Evolutionary conservation across 2,329 filamentous ascomycete species (phyloP), one percentile per base, ranked within the genome.

Genomic region (Trichoderma harzianum): DNA sequence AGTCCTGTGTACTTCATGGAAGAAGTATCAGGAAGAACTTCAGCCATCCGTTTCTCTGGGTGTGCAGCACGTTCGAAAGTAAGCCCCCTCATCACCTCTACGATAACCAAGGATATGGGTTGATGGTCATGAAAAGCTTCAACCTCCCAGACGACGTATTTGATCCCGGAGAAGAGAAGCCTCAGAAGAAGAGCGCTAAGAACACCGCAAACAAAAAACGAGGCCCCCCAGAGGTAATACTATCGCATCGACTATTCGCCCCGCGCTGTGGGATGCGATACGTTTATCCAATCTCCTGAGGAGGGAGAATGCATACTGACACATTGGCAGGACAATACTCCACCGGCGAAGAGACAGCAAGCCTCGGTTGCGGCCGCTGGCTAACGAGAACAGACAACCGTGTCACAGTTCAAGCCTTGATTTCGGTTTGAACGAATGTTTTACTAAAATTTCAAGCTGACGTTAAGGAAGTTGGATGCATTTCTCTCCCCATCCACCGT

Each of bases 121-220:
- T 73, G 10, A 76, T 74, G 43, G 47, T 51, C 24, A 63, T n/a
- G 55, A 77, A 98, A 78, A 98, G 95, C 82, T 93, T 93, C 79
- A 91, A 94, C 78, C 87, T 99, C 30, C 96, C 96, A 32, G 91
- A 93, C 72, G 95, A 99, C 80, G 90, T 98, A 3, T 99, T 99
- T 79, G 87, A 91, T 62, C 84, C 90, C 28, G 93, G 93, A 77
- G 96, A 99, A 81, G 84, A 85, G 64, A 92, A 89, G 77, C 93
- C 93, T 6, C 88, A 86, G 78, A 89, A 84, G 81, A 91, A 88
- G 65, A 72, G 62, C 53, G 77, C 80, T 57, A 84, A 85, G 74
- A 80, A 80, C 74, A 77, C 80, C 67, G 76, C 78, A 12, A 79
- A 79, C 71, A 87, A 85, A 79, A 88, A 87, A 78, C 85, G 86